Percentiles rank a stretch among this genome's conserved stretches.
These are phyloP conservation scores for Panaeolus papilionaceus DNA, from an alignment of 768 basidiomycete genomes.

Conservation along the genomic window DNA sequence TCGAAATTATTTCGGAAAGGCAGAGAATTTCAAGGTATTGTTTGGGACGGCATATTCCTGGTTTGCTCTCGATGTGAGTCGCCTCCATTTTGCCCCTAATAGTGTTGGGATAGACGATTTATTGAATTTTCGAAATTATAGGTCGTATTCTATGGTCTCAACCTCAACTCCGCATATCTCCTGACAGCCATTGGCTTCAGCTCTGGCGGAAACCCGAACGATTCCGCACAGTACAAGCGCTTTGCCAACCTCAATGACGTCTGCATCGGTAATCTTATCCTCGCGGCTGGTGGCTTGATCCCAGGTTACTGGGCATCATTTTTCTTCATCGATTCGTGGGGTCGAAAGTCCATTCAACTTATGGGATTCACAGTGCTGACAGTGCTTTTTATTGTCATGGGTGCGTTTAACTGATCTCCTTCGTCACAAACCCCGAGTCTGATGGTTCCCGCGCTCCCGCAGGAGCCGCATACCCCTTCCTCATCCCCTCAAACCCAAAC, in stretches of 20 bases:
- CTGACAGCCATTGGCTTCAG: conserved; percentile 79
- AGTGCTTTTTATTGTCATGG: conserved; percentile 56
- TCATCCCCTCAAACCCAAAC: not conserved
- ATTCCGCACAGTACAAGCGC: conserved; percentile 56
- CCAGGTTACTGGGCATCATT: conserved; percentile 75
- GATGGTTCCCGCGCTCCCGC: too few relatives aligned
- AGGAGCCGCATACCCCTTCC: not conserved
- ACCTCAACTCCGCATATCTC: conserved; percentile 81
- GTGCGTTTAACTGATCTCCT: not conserved
- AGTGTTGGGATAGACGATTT: too few relatives aligned
- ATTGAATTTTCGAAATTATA: conserved; percentile 27
- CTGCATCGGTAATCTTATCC: conserved; percentile 76
- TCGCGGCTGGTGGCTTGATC: conserved; percentile 71
- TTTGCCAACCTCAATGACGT: conserved; percentile 29
- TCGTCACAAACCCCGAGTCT: too few relatives aligned
- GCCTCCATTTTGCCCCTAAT: not conserved
- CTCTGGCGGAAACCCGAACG: conserved; percentile 38
- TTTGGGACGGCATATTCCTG: conserved; percentile 82
- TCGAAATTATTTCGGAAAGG: conserved; percentile 64
- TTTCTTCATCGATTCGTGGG: conserved; percentile 76
- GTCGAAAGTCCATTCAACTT: conserved; percentile 80
- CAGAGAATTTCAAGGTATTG: conserved; percentile 80
- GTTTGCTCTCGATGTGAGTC: conserved; percentile 83
- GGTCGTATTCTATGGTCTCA: conserved; percentile 89
- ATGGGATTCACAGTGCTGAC: conserved; percentile 79